phyloP scores from a whole-genome alignment of 2,329 filamentous ascomycete species.

The Hypoxylon sp. region DNA sequence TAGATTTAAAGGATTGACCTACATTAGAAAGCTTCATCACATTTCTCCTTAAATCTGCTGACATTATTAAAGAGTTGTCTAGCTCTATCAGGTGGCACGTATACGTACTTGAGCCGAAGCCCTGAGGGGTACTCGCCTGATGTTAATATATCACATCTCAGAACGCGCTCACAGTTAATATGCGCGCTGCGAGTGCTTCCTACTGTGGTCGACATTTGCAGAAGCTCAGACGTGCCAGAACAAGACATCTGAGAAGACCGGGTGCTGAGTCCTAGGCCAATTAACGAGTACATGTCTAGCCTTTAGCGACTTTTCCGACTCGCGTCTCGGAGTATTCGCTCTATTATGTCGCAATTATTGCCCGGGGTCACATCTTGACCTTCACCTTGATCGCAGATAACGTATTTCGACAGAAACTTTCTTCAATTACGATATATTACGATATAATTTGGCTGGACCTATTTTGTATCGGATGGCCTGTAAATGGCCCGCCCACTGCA shows the following conservation, averaged over 20 bases:
- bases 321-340: conserved; percentile 7
- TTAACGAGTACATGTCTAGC: neutral
- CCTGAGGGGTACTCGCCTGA: conserved; percentile 22
- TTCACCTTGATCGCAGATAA: conserved; percentile 4
- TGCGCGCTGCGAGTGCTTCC: conserved; percentile 19
- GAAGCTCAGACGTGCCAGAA: conserved; percentile 5
- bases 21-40: conserved; percentile 2
- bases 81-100: conserved; percentile 13
- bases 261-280: conserved; percentile 11
- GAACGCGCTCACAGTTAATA: conserved; percentile 29
- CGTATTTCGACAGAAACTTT: conserved; percentile 3
- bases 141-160: conserved; percentile 40
- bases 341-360: neutral
- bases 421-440: conserved; percentile 8
- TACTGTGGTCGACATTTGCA: conserved; percentile 15
- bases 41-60: conserved; percentile 1
- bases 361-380: neutral
- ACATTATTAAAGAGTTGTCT: conserved; percentile 7
- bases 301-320: conserved; percentile 1
- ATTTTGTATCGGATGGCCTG: conserved; percentile 8
- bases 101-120: conserved; percentile 18
- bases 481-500: neutral
- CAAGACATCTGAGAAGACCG: conserved; percentile 9
- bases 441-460: conserved; percentile 8
- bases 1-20: conserved; percentile 3